Conservation (phyloP, 2,329 filamentous ascomycete genomes). For the Sclerotinia subarctica region DNA sequence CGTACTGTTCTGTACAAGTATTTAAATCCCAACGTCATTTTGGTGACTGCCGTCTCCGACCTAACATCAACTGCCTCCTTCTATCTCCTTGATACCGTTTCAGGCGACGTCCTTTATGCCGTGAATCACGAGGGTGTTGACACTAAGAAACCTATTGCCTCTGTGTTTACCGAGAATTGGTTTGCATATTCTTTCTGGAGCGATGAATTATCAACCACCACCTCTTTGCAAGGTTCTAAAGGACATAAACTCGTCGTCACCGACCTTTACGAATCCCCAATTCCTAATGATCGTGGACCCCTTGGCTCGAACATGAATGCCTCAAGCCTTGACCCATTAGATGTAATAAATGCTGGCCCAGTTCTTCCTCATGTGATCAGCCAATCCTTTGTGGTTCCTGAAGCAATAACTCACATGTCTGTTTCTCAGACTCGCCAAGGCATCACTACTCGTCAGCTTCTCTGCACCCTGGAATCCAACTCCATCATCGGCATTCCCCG, state of each 20-base stretch:
- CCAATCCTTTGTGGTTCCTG: slow-evolving; percentile 76
- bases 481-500: slow-evolving; percentile 78
- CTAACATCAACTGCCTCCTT: slow-evolving; percentile 60
- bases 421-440: slow-evolving; percentile 91
- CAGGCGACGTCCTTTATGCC: slow-evolving; percentile 74
- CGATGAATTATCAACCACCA: slow-evolving; percentile 55
- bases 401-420: slow-evolving; percentile 73
- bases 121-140: slow-evolving; percentile 72
- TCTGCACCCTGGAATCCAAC: slow-evolving; percentile 73
- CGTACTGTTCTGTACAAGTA: slow-evolving; percentile 97
- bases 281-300: slow-evolving; percentile 79
- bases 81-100: slow-evolving; percentile 81
- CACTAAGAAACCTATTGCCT: slow-evolving; percentile 66
- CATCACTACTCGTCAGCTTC: slow-evolving; percentile 77
- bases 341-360: slow-evolving; percentile 49
- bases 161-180: slow-evolving; percentile 90
- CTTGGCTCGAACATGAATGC: slow-evolving; percentile 68
- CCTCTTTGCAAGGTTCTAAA: slow-evolving; percentile 60
- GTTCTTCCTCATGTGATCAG: slow-evolving; percentile 72
- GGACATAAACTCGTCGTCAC: slow-evolving; percentile 83
- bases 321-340: slow-evolving; percentile 70
- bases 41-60: slow-evolving; percentile 68
- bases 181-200: slow-evolving; percentile 79
- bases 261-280: slow-evolving; percentile 84
- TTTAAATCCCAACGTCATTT: slow-evolving; percentile 78